phyloP scores from a whole-genome alignment of 2,329 filamentous ascomycete genomes.

The Epichloe baconii region DNA sequence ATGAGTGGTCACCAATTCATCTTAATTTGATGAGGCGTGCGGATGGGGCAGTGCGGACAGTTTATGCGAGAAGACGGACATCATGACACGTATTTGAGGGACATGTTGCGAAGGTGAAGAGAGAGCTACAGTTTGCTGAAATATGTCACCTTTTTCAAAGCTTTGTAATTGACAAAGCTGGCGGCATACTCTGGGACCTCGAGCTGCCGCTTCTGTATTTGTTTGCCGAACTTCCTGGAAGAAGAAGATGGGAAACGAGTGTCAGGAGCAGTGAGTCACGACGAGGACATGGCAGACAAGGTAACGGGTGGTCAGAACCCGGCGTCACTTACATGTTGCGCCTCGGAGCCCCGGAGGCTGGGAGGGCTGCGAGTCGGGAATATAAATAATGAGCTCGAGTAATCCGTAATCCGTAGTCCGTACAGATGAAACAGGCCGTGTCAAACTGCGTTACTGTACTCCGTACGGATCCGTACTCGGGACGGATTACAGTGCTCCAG shows the following conservation, averaged over 20 bases:
- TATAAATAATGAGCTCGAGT: neutral
- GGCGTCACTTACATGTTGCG: conserved; percentile 22
- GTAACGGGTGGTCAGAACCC: neutral
- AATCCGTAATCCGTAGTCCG: no score
- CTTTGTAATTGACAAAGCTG: conserved; percentile 99
- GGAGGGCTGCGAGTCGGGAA: conserved; percentile 2
- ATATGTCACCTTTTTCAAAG: conserved; percentile 74
- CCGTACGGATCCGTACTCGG: neutral
- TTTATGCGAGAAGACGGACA: neutral
- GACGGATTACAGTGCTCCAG: neutral
- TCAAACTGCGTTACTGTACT: neutral
- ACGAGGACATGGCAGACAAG: neutral
- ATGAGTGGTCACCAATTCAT: neutral
- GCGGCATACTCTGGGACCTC: conserved; percentile 98
- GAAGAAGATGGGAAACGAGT: conserved; percentile 2
- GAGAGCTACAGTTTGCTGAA: neutral
- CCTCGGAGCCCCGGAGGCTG: conserved; percentile 8
- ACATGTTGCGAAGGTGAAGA: neutral
- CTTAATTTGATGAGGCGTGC: neutral
- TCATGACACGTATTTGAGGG: neutral
- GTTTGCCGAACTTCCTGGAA: conserved; percentile 96
- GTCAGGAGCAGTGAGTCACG: conserved; percentile 4
- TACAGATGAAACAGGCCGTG: conserved; percentile 1
- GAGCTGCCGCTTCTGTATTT: conserved; percentile 97
- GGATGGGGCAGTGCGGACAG: neutral